phyloP scores from a whole-genome alignment of 2,329 filamentous ascomycete species.

The Neonectria magnoliae region DNA sequence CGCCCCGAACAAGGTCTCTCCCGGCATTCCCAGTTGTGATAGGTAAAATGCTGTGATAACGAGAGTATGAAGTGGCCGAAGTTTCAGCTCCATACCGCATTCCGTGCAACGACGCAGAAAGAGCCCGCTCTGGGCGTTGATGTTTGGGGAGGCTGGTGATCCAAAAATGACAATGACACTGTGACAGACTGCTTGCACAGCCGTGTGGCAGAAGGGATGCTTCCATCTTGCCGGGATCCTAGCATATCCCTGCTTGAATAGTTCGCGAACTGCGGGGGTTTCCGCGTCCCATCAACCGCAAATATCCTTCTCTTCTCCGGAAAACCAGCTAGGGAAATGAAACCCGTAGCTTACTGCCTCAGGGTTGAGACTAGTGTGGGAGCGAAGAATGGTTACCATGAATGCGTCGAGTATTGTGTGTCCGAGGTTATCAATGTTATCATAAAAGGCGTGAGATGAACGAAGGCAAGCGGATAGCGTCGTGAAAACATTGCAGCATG shows the following conservation, averaged over 20 bases:
- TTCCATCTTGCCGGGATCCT: constrained; percentile 23
- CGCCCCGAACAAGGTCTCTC: constrained; percentile 29
- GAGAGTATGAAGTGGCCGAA: constrained; percentile 16
- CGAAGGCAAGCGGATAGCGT: fast-evolving
- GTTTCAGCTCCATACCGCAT: constrained; percentile 21
- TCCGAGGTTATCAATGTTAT: constrained; percentile 13
- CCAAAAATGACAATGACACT: background rate
- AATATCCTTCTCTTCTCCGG: constrained; percentile 27
- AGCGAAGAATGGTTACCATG: constrained; percentile 4
- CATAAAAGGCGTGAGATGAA: background rate
- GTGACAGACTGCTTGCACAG: constrained; percentile 22
- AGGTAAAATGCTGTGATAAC: constrained; percentile 22
- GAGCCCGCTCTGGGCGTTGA: constrained; percentile 15
- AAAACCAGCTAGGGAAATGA: constrained; percentile 1
- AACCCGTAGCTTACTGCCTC: constrained; percentile 10
- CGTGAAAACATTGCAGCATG: background rate
- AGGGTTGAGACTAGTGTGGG: constrained; percentile 6
- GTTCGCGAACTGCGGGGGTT: background rate
- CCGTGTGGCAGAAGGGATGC: constrained; percentile 25
- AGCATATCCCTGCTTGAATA: constrained; percentile 14
- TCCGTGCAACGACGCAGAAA: constrained; percentile 21
- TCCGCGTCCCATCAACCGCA: constrained; percentile 27
- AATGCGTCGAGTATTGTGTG: constrained; percentile 21
- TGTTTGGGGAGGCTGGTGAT: fast-evolving
- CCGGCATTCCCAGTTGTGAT: constrained; percentile 2